Evolutionary conservation across 768 basidiomycete genomes (phyloP).

Genomic region (Fistulinella prunicolor): DNA sequence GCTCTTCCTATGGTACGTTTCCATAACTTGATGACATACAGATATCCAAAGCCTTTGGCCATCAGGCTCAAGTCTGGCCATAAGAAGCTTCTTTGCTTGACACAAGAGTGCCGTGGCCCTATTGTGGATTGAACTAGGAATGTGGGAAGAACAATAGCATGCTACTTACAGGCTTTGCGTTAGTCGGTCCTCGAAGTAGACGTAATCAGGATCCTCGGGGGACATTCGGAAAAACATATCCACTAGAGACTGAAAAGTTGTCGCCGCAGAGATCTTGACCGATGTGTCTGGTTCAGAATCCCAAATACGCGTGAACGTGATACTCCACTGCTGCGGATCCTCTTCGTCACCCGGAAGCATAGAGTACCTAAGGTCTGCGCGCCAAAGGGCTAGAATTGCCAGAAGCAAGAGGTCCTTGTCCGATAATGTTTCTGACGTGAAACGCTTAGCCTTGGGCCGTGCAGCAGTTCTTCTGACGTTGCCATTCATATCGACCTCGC

Average conservation of each 20-base stretch:
- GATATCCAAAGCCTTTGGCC: conserved; percentile 67
- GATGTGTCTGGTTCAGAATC: conserved; percentile 59
- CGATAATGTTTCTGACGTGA: conserved; percentile 53
- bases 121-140: not conserved
- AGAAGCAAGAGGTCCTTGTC: conserved; percentile 72
- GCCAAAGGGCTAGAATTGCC: conserved; percentile 68
- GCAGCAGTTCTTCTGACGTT: conserved; percentile 49
- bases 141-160: conserved; percentile 11
- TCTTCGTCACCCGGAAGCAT: conserved; percentile 41
- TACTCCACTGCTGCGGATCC: conserved; percentile 47
- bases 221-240: conserved; percentile 44
- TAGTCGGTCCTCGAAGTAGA: conserved; percentile 42
- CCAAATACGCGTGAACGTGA: conserved; percentile 52
- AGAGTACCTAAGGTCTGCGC: conserved; percentile 53
- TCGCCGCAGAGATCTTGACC: conserved; percentile 59
- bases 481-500: conserved; percentile 60
- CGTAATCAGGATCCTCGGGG: conserved; percentile 37
- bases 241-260: conserved; percentile 45
- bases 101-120: conserved; percentile 37
- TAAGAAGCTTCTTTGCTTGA: conserved; percentile 55
- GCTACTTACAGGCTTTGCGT: conserved; percentile 43
- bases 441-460: conserved; percentile 61
- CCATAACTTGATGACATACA: conserved; percentile 58
- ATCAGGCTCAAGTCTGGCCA: conserved; percentile 57
- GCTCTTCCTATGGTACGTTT: conserved; percentile 48